Base-by-base conservation (phyloP, 352 stramenopile genomes). In the Globisporangium radiosum region DNA sequence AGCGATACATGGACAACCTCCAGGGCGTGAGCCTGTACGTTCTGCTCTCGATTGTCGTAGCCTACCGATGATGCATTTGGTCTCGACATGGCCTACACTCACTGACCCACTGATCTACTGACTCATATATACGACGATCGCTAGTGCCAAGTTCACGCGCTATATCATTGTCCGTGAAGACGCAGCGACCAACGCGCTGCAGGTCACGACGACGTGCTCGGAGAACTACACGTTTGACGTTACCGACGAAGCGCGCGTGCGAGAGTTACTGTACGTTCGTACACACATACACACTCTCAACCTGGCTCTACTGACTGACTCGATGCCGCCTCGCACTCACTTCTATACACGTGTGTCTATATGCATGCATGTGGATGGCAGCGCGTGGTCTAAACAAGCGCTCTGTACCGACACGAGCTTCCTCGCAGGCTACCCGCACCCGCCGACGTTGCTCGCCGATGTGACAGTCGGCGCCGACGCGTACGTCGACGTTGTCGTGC, bases 401-500 rank as follows among this genome's bases (percentile, higher is more conserved):
- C 52, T 92, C 37, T 60, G 51, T 4, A 36, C 68, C 7, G 82
- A 92, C 57, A 62, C 48, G 7, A 84, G 75, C 14, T 65, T 92
- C 10, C 75, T 78, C 7, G 64, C 76, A 7, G 71, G 73, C 14
- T 90, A 77, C 40, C 68, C 66, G 15, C 49, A 75, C 10, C 47
- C 76, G 7, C 72, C 80, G 10, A 70, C 66, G 4, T 50, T 78
- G 2, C 58, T 92, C 0, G 54, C 62, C 1, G 69, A 88, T 10
- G 60, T 83, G n/a, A 69, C 77, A 51, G 63, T 64, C 11, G 63
- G 63, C 11, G 68, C 68, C 1, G 71, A 85, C 47, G 56, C 56
- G 3, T 92, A 88, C 62, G 66, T 75, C 33, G 82, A 92, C 33
- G 63, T 92, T 15, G 68, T 88, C 7, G 78, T 85, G 14, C 78